Percentiles rank a stretch among this genome's conserved stretches.
Evolutionary conservation across 106 monocot genomes (phyloP).

Genomic region (Apostasia shenzhenica): DNA sequence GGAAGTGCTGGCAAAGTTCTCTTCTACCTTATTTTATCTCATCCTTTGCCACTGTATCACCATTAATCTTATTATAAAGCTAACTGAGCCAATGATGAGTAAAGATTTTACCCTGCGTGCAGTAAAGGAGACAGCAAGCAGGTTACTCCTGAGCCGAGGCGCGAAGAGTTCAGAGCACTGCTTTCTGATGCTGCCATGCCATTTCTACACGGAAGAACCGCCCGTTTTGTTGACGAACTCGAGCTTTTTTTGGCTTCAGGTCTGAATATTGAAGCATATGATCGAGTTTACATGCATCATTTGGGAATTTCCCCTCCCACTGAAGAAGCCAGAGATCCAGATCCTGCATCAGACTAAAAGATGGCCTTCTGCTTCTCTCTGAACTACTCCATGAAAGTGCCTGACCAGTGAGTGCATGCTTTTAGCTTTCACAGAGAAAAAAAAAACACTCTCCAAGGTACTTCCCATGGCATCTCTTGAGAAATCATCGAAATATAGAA

Average conservation of each 20-base stretch:
- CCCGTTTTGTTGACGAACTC: slow-evolving; percentile 53
- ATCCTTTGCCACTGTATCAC: too few species aligned
- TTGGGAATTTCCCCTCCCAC: not conserved
- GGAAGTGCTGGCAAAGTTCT: too few species aligned
- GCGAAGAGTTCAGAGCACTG: slow-evolving; percentile 47
- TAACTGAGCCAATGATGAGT: not conserved
- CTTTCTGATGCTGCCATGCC: slow-evolving; percentile 52
- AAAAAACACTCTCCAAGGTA: too few species aligned
- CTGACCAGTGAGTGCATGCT: too few species aligned
- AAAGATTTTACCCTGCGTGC: not conserved
- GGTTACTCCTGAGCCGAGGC: slow-evolving; percentile 33
- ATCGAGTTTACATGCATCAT: slow-evolving; percentile 43
- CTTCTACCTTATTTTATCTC: too few species aligned
- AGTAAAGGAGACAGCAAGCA: slow-evolving; percentile 20
- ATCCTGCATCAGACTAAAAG: too few species aligned
- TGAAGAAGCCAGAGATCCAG: too few species aligned
- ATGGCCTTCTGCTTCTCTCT: too few species aligned
- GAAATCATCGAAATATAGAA: too few species aligned
- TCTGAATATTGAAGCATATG: slow-evolving; percentile 76
- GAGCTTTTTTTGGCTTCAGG: slow-evolving; percentile 77
- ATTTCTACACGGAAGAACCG: slow-evolving; percentile 40
- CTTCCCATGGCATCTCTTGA: too few species aligned
- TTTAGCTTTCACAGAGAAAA: too few species aligned
- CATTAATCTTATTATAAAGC: not conserved
- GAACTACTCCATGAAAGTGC: too few species aligned